Evolutionary conservation across 1,284 basidiomycete species (phyloP).

Genomic region (Polyporus tsugae): DNA sequence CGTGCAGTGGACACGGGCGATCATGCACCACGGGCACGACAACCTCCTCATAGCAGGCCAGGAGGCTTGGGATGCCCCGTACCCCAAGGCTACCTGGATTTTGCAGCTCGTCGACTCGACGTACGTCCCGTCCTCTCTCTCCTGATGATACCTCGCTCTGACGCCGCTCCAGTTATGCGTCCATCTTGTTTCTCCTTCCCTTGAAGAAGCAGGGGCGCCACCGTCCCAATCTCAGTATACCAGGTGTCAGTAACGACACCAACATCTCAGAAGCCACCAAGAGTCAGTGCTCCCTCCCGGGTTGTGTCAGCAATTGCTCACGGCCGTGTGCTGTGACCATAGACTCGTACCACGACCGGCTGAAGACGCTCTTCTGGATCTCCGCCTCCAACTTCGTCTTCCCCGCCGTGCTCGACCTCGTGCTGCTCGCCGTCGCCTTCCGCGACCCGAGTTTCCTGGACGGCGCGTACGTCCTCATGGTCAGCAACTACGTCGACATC

Average conservation of each 20-base stretch:
- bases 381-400: conserved; percentile 42
- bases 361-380: conserved; percentile 42
- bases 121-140: neutral
- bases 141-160: neutral
- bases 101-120: conserved; percentile 17
- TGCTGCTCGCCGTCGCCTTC: conserved; percentile 34
- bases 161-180: conserved; percentile 10
- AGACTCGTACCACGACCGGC: conserved; percentile 5
- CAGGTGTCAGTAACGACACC: conserved; percentile 7
- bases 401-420: conserved; percentile 40
- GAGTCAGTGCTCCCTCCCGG: neutral
- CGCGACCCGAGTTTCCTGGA: conserved; percentile 16
- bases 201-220: neutral
- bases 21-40: neutral
- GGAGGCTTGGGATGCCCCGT: conserved; percentile 10
- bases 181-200: conserved; percentile 4
- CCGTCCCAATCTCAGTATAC: neutral
- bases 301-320: neutral
- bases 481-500: conserved; percentile 32
- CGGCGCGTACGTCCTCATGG: conserved; percentile 28
- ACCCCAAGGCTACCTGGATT: conserved; percentile 14
- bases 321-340: too few relatives aligned
- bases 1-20: neutral
- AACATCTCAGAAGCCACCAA: neutral
- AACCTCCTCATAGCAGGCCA: neutral